Conservation (phyloP, 164 flowering plant species). For the Piper longum region DNA sequence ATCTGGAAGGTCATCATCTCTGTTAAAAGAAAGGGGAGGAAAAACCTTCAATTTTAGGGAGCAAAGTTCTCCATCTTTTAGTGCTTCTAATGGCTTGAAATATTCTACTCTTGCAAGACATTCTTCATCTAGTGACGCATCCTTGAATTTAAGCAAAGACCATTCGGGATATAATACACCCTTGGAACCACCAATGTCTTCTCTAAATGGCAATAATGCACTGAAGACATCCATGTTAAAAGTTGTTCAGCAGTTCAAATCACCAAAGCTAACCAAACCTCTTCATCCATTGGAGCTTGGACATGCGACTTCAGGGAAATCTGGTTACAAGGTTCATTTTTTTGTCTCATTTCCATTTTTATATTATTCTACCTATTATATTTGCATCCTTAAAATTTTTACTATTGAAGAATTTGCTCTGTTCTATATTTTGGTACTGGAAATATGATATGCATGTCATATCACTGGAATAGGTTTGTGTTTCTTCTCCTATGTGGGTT, state of each 20-base stretch:
- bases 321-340: slow-evolving; percentile 32
- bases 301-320: slow-evolving; percentile 28
- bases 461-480: neutral
- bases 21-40: slow-evolving; percentile 3
- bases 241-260: slow-evolving; percentile 50
- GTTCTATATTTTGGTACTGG: neutral
- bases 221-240: slow-evolving; percentile 45
- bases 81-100: slow-evolving; percentile 15
- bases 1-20: slow-evolving; percentile 1
- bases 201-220: slow-evolving; percentile 25
- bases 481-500: neutral
- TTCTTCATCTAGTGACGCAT: slow-evolving; percentile 14
- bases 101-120: slow-evolving; percentile 9
- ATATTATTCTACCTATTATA: neutral
- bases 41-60: slow-evolving; percentile 14
- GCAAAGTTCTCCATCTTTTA: slow-evolving; percentile 8
- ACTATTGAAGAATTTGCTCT: neutral
- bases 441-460: neutral
- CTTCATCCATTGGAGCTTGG: slow-evolving; percentile 12
- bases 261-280: slow-evolving; percentile 31
- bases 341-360: neutral
- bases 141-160: slow-evolving; percentile 12
- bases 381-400: neutral
- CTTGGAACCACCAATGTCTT: slow-evolving; percentile 12
- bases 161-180: slow-evolving; percentile 7